These are phyloP conservation scores for Diutina neorugosa DNA, from an alignment of 1,139 yeast species.

Conservation along the genomic window DNA sequence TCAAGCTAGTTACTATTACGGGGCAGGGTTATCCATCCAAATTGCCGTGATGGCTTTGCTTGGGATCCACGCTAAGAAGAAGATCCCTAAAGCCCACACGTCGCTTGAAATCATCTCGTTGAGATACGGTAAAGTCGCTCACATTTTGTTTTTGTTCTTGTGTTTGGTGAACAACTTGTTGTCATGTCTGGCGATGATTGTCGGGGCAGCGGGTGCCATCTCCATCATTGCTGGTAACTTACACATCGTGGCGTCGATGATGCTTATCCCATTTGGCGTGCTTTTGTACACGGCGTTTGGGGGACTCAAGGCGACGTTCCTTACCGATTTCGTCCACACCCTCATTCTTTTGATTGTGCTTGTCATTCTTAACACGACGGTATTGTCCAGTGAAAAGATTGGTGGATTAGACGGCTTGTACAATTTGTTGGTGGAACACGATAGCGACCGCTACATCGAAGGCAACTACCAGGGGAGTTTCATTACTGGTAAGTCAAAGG, in stretches of 20 bases:
- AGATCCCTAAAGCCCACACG: conserved; percentile 19
- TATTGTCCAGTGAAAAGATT: conserved; percentile 14
- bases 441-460: conserved; percentile 13
- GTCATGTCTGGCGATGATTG: conserved; percentile 22
- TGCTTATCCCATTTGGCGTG: conserved; percentile 27
- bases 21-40: conserved; percentile 20
- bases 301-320: conserved; percentile 80
- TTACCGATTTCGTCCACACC: conserved; percentile 36
- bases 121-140: conserved; percentile 19
- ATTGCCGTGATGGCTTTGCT: conserved; percentile 17
- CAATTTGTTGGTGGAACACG: conserved; percentile 11
- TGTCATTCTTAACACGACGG: conserved; percentile 14
- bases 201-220: conserved; percentile 26
- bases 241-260: conserved; percentile 20
- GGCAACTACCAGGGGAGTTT: conserved; percentile 24
- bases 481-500: conserved; percentile 22
- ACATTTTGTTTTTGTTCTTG: conserved; percentile 19
- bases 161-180: conserved; percentile 20
- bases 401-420: conserved; percentile 21
- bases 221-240: conserved; percentile 22
- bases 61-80: conserved; percentile 21
- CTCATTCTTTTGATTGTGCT: conserved; percentile 24
- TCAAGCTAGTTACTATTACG: conserved; percentile 17
- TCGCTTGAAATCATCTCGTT: conserved; percentile 19
- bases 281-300: conserved; percentile 53